Conservation (phyloP, 1,284 basidiomycete species). For the Leucoagaricus sp. region DNA sequence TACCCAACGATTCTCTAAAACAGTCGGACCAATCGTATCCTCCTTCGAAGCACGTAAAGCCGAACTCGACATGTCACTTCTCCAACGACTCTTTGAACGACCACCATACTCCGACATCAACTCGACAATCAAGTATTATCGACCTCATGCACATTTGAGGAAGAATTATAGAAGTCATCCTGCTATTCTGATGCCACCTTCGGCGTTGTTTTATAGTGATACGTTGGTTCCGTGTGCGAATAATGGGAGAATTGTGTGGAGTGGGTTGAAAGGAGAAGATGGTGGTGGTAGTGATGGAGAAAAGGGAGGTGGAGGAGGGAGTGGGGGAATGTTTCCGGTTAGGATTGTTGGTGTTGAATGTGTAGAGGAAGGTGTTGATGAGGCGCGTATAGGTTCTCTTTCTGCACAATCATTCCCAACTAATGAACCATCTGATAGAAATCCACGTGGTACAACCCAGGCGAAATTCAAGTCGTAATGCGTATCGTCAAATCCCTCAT, state of each 20-base stretch:
- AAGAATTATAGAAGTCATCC: constrained; percentile 48
- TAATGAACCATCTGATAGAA: constrained; percentile 27
- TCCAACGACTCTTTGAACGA: constrained; percentile 46
- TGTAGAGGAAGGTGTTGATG: constrained; percentile 41
- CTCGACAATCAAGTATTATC: constrained; percentile 5
- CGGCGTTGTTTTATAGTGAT: constrained; percentile 48
- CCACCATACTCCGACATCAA: constrained; percentile 31
- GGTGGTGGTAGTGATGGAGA: neutral
- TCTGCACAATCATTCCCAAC: neutral
- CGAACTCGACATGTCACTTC: constrained; percentile 48
- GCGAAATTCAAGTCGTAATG: constrained; percentile 42
- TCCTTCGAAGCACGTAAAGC: constrained; percentile 41
- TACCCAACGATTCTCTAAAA: constrained; percentile 8
- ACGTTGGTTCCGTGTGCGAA: constrained; percentile 41
- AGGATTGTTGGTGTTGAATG: constrained; percentile 41
- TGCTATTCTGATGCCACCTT: constrained; percentile 52
- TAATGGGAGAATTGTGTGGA: constrained; percentile 42
- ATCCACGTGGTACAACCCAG: constrained; percentile 46
- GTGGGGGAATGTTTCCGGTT: constrained; percentile 35
- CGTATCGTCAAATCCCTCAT: constrained; percentile 38
- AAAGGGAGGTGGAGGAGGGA: neutral
- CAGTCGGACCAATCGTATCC: constrained; percentile 46
- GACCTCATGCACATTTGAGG: constrained; percentile 2
- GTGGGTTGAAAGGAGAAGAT: too few relatives aligned
- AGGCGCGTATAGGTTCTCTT: constrained; percentile 27